Evolutionary conservation across 768 basidiomycete genomes (phyloP).

Genomic region (Daedaleopsis nitida): DNA sequence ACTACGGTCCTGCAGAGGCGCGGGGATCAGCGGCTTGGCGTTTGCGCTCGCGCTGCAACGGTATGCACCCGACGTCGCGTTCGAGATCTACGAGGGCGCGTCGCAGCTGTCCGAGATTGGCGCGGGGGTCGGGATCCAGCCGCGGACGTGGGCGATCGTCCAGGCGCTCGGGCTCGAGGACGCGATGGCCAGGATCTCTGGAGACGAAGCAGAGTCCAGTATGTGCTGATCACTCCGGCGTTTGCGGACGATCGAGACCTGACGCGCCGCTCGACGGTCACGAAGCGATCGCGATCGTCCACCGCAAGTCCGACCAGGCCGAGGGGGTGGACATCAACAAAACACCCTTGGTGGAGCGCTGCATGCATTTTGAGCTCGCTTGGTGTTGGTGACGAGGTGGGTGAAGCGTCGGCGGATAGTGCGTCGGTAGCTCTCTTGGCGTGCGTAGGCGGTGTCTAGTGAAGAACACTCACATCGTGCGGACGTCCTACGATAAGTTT

Average conservation of each 20-base stretch:
- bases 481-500: too few species aligned
- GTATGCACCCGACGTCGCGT: slow-evolving; percentile 17
- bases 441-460: too few species aligned
- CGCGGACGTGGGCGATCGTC: slow-evolving; percentile 25
- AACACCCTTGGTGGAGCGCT: background rate
- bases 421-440: too few species aligned
- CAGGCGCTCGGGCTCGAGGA: slow-evolving; percentile 21
- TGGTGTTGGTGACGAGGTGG: too few species aligned
- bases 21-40: slow-evolving; percentile 28
- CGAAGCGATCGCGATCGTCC: background rate
- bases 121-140: slow-evolving; percentile 29
- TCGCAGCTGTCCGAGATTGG: slow-evolving; percentile 24
- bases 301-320: slow-evolving; percentile 12
- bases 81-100: slow-evolving; percentile 31
- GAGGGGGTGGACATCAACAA: background rate
- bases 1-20: slow-evolving; percentile 26
- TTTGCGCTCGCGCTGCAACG: slow-evolving; percentile 25
- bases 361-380: too few species aligned
- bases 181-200: slow-evolving; percentile 23
- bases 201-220: slow-evolving; percentile 18
- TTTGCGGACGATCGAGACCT: too few species aligned
- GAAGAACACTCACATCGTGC: too few species aligned
- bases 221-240: background rate
- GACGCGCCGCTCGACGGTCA: too few species aligned
- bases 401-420: too few species aligned